phyloP scores from a whole-genome alignment of 23 red algal genomes.

The Gracilaria domingensis region DNA sequence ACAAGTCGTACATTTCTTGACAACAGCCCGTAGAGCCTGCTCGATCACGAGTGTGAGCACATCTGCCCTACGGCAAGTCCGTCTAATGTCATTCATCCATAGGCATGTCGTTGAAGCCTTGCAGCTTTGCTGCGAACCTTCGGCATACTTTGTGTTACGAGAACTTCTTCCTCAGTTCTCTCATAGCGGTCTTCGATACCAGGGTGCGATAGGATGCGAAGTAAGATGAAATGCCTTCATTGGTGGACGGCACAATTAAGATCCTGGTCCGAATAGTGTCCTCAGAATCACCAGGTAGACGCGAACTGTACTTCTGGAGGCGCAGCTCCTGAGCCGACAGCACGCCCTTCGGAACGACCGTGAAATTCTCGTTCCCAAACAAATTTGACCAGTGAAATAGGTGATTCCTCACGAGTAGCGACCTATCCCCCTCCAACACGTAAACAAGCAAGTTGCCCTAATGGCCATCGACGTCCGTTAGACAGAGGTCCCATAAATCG shows the following conservation, averaged over 20 bases:
- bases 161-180: neutral
- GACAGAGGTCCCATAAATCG: neutral
- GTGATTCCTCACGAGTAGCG: constrained; percentile 27
- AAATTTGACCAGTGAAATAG: constrained; percentile 8
- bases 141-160: neutral
- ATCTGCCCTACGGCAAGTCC: neutral
- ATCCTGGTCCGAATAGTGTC: constrained; percentile 4
- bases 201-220: neutral
- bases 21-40: neutral
- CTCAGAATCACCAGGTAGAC: neutral
- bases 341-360: neutral
- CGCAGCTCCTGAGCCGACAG: neutral
- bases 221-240: neutral
- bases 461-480: neutral
- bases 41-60: constrained; percentile 10
- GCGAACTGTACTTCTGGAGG: constrained; percentile 13
- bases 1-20: constrained; percentile 11
- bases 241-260: neutral
- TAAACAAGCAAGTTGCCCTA: constrained; percentile 20
- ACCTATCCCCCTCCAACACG: neutral
- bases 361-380: neutral
- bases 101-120: constrained; percentile 20
- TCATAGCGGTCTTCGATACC: neutral
- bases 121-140: constrained; percentile 22
- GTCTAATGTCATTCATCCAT: constrained; percentile 31